Evolutionary conservation across 805 yeast species (phyloP).

Genomic region (Pichia cephalocereana): DNA sequence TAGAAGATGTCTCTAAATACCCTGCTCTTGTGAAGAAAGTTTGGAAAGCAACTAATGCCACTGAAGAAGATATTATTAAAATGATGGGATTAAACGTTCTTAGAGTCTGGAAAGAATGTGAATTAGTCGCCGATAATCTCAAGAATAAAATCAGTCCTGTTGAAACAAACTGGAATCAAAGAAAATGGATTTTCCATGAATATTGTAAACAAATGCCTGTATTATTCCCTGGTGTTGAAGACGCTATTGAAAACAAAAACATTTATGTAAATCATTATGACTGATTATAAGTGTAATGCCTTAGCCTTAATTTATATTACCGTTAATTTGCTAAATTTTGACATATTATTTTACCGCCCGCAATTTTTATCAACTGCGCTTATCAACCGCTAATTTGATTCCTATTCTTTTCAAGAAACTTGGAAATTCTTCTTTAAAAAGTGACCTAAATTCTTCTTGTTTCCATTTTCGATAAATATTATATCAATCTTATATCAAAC

Average conservation of each 20-base stretch:
- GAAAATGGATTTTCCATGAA: slow-evolving; percentile 34
- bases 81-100: slow-evolving; percentile 38
- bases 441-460: too few relatives aligned
- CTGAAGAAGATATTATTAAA: slow-evolving; percentile 33
- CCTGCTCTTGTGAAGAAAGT: slow-evolving; percentile 35
- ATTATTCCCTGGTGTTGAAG: slow-evolving; percentile 22
- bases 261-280: background rate
- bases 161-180: slow-evolving; percentile 33
- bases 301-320: too few relatives aligned
- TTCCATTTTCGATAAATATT: too few relatives aligned
- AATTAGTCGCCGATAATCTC: slow-evolving; percentile 21
- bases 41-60: slow-evolving; percentile 27
- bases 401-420: background rate
- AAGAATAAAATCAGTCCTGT: slow-evolving; percentile 15
- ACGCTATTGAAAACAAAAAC: too few relatives aligned
- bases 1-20: slow-evolving; percentile 47
- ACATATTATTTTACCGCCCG: background rate
- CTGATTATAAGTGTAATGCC: background rate
- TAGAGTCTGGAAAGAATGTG: slow-evolving; percentile 39
- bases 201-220: slow-evolving; percentile 28
- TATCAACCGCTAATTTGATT: background rate
- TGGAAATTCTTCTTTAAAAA: too few relatives aligned
- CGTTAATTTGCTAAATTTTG: too few relatives aligned
- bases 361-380: background rate
- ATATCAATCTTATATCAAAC: too few relatives aligned